phyloP scores from a whole-genome alignment of 2,329 filamentous ascomycete genomes.

The Diatrype stigma region DNA sequence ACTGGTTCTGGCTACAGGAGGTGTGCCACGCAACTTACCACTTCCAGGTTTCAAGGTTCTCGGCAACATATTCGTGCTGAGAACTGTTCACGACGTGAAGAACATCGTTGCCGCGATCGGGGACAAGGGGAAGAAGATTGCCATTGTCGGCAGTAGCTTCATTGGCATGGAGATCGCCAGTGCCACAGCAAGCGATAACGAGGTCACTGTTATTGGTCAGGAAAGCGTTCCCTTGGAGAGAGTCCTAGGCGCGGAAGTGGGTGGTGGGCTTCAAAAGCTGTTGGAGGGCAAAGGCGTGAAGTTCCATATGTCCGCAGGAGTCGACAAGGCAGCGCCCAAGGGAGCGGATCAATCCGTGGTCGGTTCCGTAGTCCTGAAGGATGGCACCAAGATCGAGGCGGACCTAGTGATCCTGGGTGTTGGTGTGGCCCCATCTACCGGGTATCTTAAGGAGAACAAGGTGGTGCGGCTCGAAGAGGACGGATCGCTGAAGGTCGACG shows the following conservation, averaged over 20 bases:
- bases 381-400: slow-evolving; percentile 77
- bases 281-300: slow-evolving; percentile 85
- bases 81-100: slow-evolving; percentile 72
- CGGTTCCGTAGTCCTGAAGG: slow-evolving; percentile 76
- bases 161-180: slow-evolving; percentile 98
- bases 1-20: slow-evolving; percentile 85
- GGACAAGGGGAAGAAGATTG: slow-evolving; percentile 83
- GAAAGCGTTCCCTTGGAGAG: slow-evolving; percentile 80
- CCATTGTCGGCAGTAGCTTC: slow-evolving; percentile 88
- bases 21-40: slow-evolving; percentile 69
- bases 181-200: slow-evolving; percentile 72
- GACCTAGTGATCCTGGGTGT: slow-evolving; percentile 91
- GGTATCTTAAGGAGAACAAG: slow-evolving; percentile 71
- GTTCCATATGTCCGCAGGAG: slow-evolving; percentile 76
- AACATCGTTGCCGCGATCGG: slow-evolving; percentile 76
- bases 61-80: slow-evolving; percentile 80
- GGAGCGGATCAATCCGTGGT: slow-evolving; percentile 65
- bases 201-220: slow-evolving; percentile 85
- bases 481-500: slow-evolving; percentile 79
- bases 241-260: slow-evolving; percentile 78
- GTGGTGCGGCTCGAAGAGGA: slow-evolving; percentile 71
- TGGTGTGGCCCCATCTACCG: slow-evolving; percentile 80
- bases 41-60: slow-evolving; percentile 82
- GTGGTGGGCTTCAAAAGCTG: slow-evolving; percentile 71
- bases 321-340: slow-evolving; percentile 78